Evolutionary conservation across 83 land plant species (phyloP), one percentile per base, ranked within the genome.

Genomic region (Picea engelmannii): DNA sequence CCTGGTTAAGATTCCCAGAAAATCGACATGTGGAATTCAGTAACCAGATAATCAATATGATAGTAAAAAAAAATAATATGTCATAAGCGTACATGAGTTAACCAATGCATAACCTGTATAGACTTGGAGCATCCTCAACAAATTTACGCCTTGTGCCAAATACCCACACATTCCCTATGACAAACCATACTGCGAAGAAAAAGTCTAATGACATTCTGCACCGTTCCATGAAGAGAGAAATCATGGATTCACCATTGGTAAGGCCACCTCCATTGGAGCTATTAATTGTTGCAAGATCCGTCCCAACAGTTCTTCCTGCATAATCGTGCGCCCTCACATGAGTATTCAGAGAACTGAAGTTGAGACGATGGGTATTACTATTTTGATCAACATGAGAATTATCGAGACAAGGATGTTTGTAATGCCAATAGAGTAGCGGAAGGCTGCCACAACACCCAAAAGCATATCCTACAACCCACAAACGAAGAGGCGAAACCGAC

Each of bases 161-260:
- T 5, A 95, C 84, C 99, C 99, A 97, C 11, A 97, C 94, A 81
- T 93, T 97, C 4, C 99, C 99, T 85, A 97, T 92, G 84, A 95
- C 96, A 84, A 96, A 96, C 99, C 98, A 96, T 49, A 95, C 87
- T n/a, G 98, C 98, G 78, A 92, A 95, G 86, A 93, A 93, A 24
- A 93, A 93, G 64, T 97, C 98, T 17, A 95, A 90, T 27, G 88
- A 89, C 24, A 93, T 87, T 82, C 92, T 84, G 70, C 91, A 93
- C 79, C 82, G 89, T 80, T 92, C 88, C 91, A 95, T 82, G 79
- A 90, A 74, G 31, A 86, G 83, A 4, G 87, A 86, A 70, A 76
- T 74, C n/a, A n/a, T 69, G 61, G 52, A 55, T 68, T 68, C 24
- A 15, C 60, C 77, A 70, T 58, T 35, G 13, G 18, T 13, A 49